Percentiles rank a stretch among this genome's conserved stretches.
These are phyloP conservation scores for Suhomyces kunorum DNA, from an alignment of 1,139 yeast species.

Conservation along the genomic window DNA sequence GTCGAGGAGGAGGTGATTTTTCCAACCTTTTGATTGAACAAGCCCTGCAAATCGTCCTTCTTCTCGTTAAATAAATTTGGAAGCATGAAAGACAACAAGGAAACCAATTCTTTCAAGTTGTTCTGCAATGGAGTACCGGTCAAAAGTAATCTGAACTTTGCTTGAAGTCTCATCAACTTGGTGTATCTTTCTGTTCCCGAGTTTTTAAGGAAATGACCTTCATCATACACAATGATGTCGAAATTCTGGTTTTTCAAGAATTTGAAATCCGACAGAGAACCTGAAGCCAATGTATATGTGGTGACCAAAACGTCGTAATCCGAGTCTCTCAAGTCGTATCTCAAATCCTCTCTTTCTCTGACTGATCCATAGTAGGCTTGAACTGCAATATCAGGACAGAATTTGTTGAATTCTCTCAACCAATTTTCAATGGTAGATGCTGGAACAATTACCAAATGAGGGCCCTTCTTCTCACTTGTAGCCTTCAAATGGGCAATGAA, in stretches of 20 bases:
- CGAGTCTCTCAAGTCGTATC: conserved; percentile 64
- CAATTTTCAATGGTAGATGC: conserved; percentile 96
- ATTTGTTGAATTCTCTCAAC: conserved; percentile 90
- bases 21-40: conserved; percentile 81
- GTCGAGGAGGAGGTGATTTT: conserved; percentile 34
- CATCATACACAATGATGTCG: conserved; percentile 91
- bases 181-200: conserved; percentile 83
- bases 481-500: conserved; percentile 84
- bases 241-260: conserved; percentile 74
- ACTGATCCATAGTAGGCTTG: conserved; percentile 94
- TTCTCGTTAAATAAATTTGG: conserved; percentile 81
- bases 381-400: conserved; percentile 77
- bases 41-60: conserved; percentile 76
- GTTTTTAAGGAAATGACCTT: conserved; percentile 95
- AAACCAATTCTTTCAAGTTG: conserved; percentile 84
- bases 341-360: conserved; percentile 77
- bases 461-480: conserved; percentile 54
- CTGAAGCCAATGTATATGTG: conserved; percentile 89
- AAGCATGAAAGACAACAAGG: conserved; percentile 84
- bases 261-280: conserved; percentile 76
- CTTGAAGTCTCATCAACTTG: conserved; percentile 80
- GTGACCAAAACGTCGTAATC: conserved; percentile 91
- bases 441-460: conserved; percentile 88
- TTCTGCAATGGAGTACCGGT: conserved; percentile 98
- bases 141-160: conserved; percentile 75